Evolutionary conservation across 495 filamentous ascomycete species (phyloP).

Genomic region (Lasiosphaeria ovina): DNA sequence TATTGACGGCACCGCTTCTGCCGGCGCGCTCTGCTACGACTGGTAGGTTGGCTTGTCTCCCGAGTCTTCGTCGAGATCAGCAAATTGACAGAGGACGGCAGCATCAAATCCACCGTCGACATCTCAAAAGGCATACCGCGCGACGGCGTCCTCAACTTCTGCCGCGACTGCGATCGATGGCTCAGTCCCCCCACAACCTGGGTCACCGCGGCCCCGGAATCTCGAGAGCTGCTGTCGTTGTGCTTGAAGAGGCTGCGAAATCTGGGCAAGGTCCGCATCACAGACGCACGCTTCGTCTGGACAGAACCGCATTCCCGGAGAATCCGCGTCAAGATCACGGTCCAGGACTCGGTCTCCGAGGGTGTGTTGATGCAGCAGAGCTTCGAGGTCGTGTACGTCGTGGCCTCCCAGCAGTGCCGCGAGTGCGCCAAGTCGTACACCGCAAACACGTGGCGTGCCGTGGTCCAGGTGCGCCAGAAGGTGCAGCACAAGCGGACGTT

Average conservation of each 20-base stretch:
- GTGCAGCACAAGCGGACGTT: slow-evolving; percentile 97
- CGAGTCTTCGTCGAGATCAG: neutral
- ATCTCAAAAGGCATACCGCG: slow-evolving; percentile 89
- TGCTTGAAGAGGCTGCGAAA: slow-evolving; percentile 82
- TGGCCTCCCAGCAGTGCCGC: slow-evolving; percentile 83
- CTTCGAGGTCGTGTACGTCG: slow-evolving; percentile 90
- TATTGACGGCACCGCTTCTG: slow-evolving; percentile 85
- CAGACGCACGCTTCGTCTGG: slow-evolving; percentile 96
- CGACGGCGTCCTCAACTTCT: slow-evolving; percentile 78
- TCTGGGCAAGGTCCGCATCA: slow-evolving; percentile 81
- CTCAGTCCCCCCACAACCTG: slow-evolving; percentile 82
- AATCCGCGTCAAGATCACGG: slow-evolving; percentile 87
- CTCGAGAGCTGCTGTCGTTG: slow-evolving; percentile 82
- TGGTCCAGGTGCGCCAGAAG: slow-evolving; percentile 88
- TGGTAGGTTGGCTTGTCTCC: slow-evolving; percentile 43
- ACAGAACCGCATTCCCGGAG: slow-evolving; percentile 93
- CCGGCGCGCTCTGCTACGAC: slow-evolving; percentile 88
- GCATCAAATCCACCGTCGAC: slow-evolving; percentile 83
- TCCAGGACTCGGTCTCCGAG: slow-evolving; percentile 69
- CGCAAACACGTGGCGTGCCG: slow-evolving; percentile 64
- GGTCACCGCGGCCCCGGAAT: slow-evolving; percentile 79
- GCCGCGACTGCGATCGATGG: slow-evolving; percentile 92
- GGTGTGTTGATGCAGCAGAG: slow-evolving; percentile 87
- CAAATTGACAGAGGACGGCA: slow-evolving; percentile 1
- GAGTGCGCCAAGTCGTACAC: slow-evolving; percentile 95